These are phyloP conservation scores for Teunomyces kruisii DNA, from an alignment of 805 yeast species.

Conservation along the genomic window DNA sequence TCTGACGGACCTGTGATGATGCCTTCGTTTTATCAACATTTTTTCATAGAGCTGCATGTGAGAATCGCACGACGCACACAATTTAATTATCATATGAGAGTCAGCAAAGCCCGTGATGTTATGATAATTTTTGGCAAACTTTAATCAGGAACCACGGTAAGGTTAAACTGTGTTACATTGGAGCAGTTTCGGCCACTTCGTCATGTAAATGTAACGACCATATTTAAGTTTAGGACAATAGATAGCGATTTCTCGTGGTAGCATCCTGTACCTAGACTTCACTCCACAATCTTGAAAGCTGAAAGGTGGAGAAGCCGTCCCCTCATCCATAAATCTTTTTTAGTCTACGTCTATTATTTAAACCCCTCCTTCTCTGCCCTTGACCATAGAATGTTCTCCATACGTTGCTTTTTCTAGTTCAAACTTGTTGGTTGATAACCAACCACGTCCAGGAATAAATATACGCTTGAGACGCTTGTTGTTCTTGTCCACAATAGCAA, in stretches of 20 bases:
- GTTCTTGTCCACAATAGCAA: constrained; percentile 25
- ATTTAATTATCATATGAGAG: not conserved
- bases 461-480: constrained; percentile 45
- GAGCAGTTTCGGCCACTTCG: too few relatives aligned
- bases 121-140: not conserved
- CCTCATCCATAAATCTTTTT: not conserved
- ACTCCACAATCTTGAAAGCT: not conserved
- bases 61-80: constrained; percentile 1
- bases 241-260: not conserved
- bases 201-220: not conserved
- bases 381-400: constrained; percentile 11
- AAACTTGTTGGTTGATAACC: constrained; percentile 39
- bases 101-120: not conserved
- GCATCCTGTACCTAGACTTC: not conserved
- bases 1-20: constrained; percentile 2
- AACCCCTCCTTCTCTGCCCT: not conserved
- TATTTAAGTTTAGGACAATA: not conserved
- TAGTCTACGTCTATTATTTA: not conserved
- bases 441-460: constrained; percentile 50
- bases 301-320: not conserved
- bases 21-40: not conserved
- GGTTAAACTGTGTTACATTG: not conserved
- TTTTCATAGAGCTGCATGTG: constrained; percentile 2
- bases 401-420: constrained; percentile 15
- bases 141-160: not conserved